Base-by-base conservation (phyloP, 169 alveolate species). In the Hepatocystis sp. region DNA sequence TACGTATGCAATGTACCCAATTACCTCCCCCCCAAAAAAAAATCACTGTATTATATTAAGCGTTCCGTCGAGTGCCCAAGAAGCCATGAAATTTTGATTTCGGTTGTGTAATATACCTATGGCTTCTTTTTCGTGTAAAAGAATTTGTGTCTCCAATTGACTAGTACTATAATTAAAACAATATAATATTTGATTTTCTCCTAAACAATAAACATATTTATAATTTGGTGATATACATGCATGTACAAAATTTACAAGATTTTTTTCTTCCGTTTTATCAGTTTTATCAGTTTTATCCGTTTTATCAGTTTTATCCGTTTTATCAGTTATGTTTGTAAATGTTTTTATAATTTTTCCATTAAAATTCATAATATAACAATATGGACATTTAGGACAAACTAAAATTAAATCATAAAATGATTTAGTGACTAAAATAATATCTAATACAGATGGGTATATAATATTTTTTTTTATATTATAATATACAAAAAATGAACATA, bases 311-410 rank as follows among this genome's bases (percentile, higher is more conserved):
- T n/a, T n/a, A n/a, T n/a, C n/a, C n/a, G n/a, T n/a, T n/a, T 53
- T 86, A 15, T 66, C 67, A 4, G 53, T 85, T 51, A 84, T 84
- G 53, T 66, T 60, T 0, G 91, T 66, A 60, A 68, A 89, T 10
- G 91, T 68, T 52, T 84, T 88, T 27, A 90, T 67, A 53, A 91
- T 90, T 34, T 64, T 63, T 21, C 95, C 95, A 52, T 85, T 91
- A 30, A 90, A 66, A 85, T 91, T 90, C 91, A 85, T 90, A 10
- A 91, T 67, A 55, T 81, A 66, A 30, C 91, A 52, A 49, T 90
- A 86, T 2, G 93, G 81, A 30, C 93, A 91, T 55, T 90, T 78
- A 23, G 95, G 66, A 52, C 95, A 91, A 7, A 91, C 93, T 47
- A 91, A 32, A 42, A 91, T 63, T 25, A 84, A 84, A 27, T 91